Base-by-base conservation (phyloP, 116 monocot species). In the Cymodocea nodosa region DNA sequence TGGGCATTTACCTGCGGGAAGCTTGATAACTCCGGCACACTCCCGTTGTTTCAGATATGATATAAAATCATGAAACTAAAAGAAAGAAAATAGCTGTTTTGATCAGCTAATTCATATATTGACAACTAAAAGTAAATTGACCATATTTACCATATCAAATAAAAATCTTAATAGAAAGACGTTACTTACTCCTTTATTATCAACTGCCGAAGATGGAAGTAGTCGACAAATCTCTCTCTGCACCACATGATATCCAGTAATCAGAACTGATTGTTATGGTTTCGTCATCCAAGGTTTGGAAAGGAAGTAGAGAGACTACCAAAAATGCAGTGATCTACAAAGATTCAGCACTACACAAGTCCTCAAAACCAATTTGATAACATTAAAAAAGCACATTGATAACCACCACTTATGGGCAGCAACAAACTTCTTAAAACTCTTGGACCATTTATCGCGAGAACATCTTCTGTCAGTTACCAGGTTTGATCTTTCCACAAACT, bases 211-310 rank as follows among this genome's bases (percentile, higher is more conserved):
- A 13, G 80, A 79, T 37, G 98, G 92, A 14, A 89, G 69, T 66
- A 98, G 69, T 49, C 84, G 83, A 68, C 92, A 98, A 51, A 92
- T 86, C 68, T 98, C 98, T 79, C 92, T 87, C 98, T 98, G 74
- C 76, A 80, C 23, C 60, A 51, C 22, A 10, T 60, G 12, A 64
- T 50, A 44, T 23, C 51, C 22, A 64, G 4, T 35, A 60, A 35
- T 60, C 35, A 60, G 35, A 60, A 60, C 5, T 16, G 17, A 60
- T 35, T 44, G 44, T 44, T 44, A 10, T 8, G 12, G 12, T 44
- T 44, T 44, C 44, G 7, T 10, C 44, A 1, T 9, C 12, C 9
- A 8, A 44, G 12, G 44, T 44, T 44, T 10, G 8, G 11, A 44
- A 44, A 19, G 20, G 11, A 23, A 56, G 4, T 6, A 40, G 39